A percentile compares a stretch with the other conserved stretches of the same genome.
These are phyloP conservation scores for Geoglossum glabrum DNA, from an alignment of 495 filamentous ascomycete genomes.

Conservation along the genomic window DNA sequence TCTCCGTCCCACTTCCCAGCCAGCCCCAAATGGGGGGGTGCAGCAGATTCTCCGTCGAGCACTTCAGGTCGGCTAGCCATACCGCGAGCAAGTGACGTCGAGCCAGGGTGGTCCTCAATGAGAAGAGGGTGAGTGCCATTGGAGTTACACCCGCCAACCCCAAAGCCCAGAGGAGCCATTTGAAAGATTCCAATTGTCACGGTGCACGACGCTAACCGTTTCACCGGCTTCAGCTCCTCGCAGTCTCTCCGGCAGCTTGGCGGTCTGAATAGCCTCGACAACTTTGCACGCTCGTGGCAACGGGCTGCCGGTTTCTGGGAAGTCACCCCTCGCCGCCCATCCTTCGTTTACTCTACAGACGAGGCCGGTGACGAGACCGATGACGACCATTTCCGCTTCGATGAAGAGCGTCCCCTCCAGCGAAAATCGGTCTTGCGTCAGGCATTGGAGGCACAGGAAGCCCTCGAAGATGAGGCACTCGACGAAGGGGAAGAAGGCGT, in stretches of 20 bases:
- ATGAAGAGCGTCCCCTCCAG: slow-evolving; percentile 16
- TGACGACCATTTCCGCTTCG: background rate
- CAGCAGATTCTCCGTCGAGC: background rate
- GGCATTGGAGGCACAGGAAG: slow-evolving; percentile 20
- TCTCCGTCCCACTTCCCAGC: background rate
- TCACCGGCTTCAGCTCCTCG: slow-evolving; percentile 33
- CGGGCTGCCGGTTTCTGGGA: slow-evolving; percentile 78
- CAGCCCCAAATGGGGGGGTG: background rate
- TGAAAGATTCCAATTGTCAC: too few species aligned
- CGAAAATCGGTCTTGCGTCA: slow-evolving; percentile 27
- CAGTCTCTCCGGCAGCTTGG: slow-evolving; percentile 64
- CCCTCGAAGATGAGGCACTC: background rate
- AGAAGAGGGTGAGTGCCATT: background rate
- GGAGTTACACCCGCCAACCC: background rate
- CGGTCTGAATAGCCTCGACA: slow-evolving; percentile 83
- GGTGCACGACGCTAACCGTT: background rate
- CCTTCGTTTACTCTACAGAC: slow-evolving; percentile 39
- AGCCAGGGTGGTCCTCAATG: background rate
- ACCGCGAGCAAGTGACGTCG: background rate
- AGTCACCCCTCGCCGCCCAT: slow-evolving; percentile 52
- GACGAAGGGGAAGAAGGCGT: slow-evolving; percentile 12
- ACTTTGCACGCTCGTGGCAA: slow-evolving; percentile 87
- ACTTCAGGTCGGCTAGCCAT: background rate
- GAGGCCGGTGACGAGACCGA: slow-evolving; percentile 16
- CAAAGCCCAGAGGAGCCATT: background rate